phyloP scores from a whole-genome alignment of 164 flowering plant species.

The Vitis labrusca region DNA sequence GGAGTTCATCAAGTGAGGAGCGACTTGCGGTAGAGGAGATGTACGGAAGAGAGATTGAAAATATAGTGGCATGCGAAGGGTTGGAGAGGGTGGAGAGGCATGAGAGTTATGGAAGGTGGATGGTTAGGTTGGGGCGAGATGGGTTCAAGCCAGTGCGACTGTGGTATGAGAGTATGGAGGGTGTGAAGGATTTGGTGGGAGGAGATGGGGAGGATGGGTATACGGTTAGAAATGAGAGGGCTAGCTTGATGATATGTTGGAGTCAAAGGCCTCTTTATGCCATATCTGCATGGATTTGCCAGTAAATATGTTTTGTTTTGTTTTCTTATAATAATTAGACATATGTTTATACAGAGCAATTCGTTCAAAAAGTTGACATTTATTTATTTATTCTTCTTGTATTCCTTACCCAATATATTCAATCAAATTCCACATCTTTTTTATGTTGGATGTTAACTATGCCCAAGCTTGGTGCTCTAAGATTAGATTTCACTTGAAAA shows the following conservation, averaged over 20 bases:
- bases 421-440: not conserved
- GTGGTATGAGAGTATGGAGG: slow-evolving; percentile 23
- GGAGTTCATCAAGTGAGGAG: slow-evolving; percentile 6
- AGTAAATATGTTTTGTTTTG: slow-evolving; percentile 1
- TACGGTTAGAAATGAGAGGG: slow-evolving; percentile 23
- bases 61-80: slow-evolving; percentile 44
- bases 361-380: too few relatives aligned
- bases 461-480: too few relatives aligned
- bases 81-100: slow-evolving; percentile 40
- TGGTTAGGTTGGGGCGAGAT: slow-evolving; percentile 21
- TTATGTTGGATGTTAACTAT: too few relatives aligned
- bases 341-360: too few relatives aligned
- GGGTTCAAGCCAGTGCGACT: slow-evolving; percentile 37
- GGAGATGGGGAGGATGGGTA: slow-evolving; percentile 24
- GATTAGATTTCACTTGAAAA: too few relatives aligned
- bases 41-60: slow-evolving; percentile 44
- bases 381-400: not conserved
- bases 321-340: too few relatives aligned
- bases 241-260: slow-evolving; percentile 44
- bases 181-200: slow-evolving; percentile 18
- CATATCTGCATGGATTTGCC: slow-evolving; percentile 34
- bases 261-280: slow-evolving; percentile 44
- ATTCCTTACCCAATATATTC: not conserved
- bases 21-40: slow-evolving; percentile 29
- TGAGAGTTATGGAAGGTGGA: slow-evolving; percentile 32